Base-by-base conservation (phyloP, 768 basidiomycete species). In the Clathrus columnatus region DNA sequence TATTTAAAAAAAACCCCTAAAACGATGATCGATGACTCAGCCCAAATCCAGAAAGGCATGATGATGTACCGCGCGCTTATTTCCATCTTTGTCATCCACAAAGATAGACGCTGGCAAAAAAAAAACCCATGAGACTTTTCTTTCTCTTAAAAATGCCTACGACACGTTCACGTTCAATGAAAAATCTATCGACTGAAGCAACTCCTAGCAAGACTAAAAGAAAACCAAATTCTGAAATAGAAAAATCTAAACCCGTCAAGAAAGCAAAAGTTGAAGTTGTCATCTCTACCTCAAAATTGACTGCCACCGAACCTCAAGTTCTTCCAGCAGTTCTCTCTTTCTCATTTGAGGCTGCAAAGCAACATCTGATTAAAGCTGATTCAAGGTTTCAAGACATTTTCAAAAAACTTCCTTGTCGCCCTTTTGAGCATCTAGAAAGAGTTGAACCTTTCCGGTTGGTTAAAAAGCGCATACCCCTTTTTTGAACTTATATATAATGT, bases 401-500 rank as follows among this genome's bases (percentile, higher is more conserved):
- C 67, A 61, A 67, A 23, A 73, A 75, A 49, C 68, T 88, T 63
- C 70, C 71, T 42, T 93, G 90, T 69, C 84, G 79, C 60, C 91
- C 91, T 1, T 96, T 82, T 65, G 80, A 88, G 63, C 73, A 79
- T 8, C 73, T 86, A 17, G 84, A 90, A 63, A 72, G 72, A 36
- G 76, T 91, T n/a, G 87, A 91, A 65, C 90, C 91, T 1, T 94
- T 92, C 67, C 76, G 81, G 87, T 87, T 65, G 57, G 70, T 50
- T 60, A 50, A 29, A 28, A 50, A 28, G 20, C 45, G 27, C 46
- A 87, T 85, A 43, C 84, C 88, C 1, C 74, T 91, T 23, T 76
- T 79, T 23, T 78, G 78, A 4, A 87, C 85, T 28, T 89, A 91
- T 54, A 67, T 91, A 77, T 89, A 70, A 69, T 51, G 24, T 48